Evolutionary conservation across 2,329 filamentous ascomycete genomes (phyloP).

Genomic region (Hawksworthiomyces lignivorus): DNA sequence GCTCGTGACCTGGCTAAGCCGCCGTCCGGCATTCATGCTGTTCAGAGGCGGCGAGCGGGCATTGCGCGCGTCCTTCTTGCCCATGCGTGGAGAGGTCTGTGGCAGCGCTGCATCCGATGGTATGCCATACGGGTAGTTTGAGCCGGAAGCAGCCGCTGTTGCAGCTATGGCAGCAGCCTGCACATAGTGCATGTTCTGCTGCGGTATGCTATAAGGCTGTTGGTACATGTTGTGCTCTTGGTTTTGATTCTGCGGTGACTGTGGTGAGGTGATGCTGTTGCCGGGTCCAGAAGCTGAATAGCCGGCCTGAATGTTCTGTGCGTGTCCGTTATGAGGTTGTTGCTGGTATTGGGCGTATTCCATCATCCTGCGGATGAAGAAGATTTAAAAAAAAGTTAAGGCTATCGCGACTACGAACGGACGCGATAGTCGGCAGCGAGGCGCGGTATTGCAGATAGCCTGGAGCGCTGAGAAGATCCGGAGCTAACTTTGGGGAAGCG

Average conservation of each 20-base stretch:
- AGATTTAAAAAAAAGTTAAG: background rate
- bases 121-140: slow-evolving; percentile 61
- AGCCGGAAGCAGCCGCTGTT: slow-evolving; percentile 83
- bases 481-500: background rate
- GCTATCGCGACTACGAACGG: too few relatives aligned
- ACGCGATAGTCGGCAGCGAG: too few relatives aligned
- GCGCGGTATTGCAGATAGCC: too few relatives aligned
- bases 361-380: slow-evolving; percentile 43
- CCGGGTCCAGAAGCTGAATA: slow-evolving; percentile 51
- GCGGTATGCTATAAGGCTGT: slow-evolving; percentile 65
- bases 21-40: slow-evolving; percentile 49
- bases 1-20: slow-evolving; percentile 71
- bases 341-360: slow-evolving; percentile 69
- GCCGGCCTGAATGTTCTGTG: slow-evolving; percentile 55
- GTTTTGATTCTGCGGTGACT: slow-evolving; percentile 60
- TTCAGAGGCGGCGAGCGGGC: slow-evolving; percentile 73
- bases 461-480: too few relatives aligned
- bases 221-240: slow-evolving; percentile 72
- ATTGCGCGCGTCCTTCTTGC: slow-evolving; percentile 63
- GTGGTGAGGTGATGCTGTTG: slow-evolving; percentile 65
- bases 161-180: slow-evolving; percentile 89
- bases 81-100: slow-evolving; percentile 71
- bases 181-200: slow-evolving; percentile 75
- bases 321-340: slow-evolving; percentile 58
- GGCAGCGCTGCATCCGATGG: slow-evolving; percentile 59